These are phyloP conservation scores for Aphanomyces astaci DNA, from an alignment of 352 stramenopile species.

Conservation along the genomic window DNA sequence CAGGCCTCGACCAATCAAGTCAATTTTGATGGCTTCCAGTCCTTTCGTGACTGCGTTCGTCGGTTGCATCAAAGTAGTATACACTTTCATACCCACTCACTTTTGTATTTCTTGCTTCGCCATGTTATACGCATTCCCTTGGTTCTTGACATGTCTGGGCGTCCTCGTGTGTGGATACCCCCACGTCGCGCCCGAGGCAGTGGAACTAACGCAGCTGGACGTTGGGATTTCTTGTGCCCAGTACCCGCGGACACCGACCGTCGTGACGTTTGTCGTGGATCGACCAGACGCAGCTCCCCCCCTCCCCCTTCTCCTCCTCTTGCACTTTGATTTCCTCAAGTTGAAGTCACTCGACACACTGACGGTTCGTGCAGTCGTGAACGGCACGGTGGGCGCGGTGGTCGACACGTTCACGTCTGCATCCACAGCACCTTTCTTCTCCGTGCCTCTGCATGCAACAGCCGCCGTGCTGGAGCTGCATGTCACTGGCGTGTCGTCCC, in stretches of 20 bases:
- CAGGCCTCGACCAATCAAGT: too few species aligned
- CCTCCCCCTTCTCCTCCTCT: background rate
- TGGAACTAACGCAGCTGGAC: background rate
- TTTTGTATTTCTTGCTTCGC: too few species aligned
- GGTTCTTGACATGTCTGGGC: too few species aligned
- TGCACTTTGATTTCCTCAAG: background rate
- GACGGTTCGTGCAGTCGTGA: background rate
- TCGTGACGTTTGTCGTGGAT: background rate
- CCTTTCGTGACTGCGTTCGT: too few species aligned
- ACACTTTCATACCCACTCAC: too few species aligned
- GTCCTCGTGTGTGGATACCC: too few species aligned
- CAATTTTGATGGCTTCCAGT: too few species aligned
- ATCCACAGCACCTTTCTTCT: background rate
- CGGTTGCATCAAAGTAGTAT: too few species aligned
- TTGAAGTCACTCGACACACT: background rate
- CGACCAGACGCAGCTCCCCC: background rate
- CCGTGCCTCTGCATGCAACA: background rate
- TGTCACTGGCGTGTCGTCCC: background rate
- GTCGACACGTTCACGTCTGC: constrained; percentile 8
- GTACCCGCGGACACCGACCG: background rate
- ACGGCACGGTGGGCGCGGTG: background rate
- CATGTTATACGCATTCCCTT: too few species aligned
- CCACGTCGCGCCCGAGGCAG: too few species aligned
- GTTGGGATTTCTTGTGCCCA: background rate
- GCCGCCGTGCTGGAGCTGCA: background rate